Evolutionary conservation across 495 filamentous ascomycete species (phyloP), one percentile per base, ranked within the genome.

Genomic region (Parathielavia appendiculata): DNA sequence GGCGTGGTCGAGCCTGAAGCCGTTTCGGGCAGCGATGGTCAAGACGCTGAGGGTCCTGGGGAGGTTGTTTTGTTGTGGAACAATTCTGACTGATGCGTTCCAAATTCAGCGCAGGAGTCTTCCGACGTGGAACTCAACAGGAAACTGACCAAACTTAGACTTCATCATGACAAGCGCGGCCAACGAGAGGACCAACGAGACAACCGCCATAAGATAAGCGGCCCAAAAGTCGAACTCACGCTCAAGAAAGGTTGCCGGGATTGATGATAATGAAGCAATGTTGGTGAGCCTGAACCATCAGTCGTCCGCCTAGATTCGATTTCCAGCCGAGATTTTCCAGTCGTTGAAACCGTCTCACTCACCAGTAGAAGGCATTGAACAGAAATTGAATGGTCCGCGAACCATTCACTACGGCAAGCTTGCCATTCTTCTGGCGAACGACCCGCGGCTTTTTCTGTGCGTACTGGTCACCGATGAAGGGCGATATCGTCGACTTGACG

Each of bases 311-410:
- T 32, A 22, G 9, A 17, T 7, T 17, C 10, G n/a, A 23, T 41
- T 4, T 34, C 5, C 23, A n/a, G 6, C 10, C n/a, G n/a, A n/a
- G n/a, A n/a, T n/a, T n/a, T n/a, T n/a, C 1, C 40, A 12, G 56
- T 9, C n/a, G 1, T 2, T 16, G 30, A 23, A 53, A n/a, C 13
- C 16, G 16, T 32, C 14, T 56, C 23, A 58, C 70, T 60, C 63
- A 81, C 78, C 76, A 82, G 53, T 77, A 81, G 53, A 71, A 81
- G 9, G 78, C 69, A 52, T 77, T 79, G 63, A 75, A 81, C 14
- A 81, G 73, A 45, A 72, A 75, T 32, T 75, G 72, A 6, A 81
- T 67, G 4, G 78, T 81, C 34, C 76, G 57, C 13, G 71, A 64
- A 1, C 75, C 73, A 47, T 76, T 69, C 14, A 71, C 59, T 32